A percentile compares a stretch with the other conserved stretches of the same genome.
These are phyloP conservation scores for Scedosporium minutisporum DNA, from an alignment of 2,329 filamentous ascomycete genomes.

Conservation along the genomic window DNA sequence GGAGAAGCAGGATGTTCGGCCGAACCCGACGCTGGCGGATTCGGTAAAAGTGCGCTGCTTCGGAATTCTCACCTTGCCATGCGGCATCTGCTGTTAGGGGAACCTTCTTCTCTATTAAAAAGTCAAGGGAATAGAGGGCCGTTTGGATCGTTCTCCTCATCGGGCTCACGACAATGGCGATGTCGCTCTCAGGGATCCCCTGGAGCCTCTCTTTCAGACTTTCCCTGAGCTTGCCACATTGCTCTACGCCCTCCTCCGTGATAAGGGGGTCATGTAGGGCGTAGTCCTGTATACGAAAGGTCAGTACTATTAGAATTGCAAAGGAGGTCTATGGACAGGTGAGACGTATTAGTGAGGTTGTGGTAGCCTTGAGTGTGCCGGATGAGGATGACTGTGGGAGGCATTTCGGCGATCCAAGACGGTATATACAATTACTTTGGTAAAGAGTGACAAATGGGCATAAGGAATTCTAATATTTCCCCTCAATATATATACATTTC, in stretches of 20 bases:
- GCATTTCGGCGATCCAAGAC: constrained; percentile 51
- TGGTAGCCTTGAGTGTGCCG: constrained; percentile 73
- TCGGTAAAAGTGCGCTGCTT: background rate
- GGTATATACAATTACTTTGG: constrained; percentile 40
- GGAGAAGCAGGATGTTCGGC: too few relatives aligned
- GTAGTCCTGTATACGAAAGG: constrained; percentile 33
- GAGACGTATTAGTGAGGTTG: constrained; percentile 40
- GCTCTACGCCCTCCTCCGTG: constrained; percentile 36
- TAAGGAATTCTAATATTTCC: too few relatives aligned
- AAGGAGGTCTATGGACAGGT: background rate
- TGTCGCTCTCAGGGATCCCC: constrained; percentile 19
- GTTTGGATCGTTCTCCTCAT: constrained; percentile 60
- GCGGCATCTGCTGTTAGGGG: constrained; percentile 47
- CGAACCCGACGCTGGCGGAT: background rate
- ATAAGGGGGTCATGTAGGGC: constrained; percentile 40
- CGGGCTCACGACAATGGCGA: constrained; percentile 51
- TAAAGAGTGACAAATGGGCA: too few relatives aligned
- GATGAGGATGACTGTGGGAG: constrained; percentile 64
- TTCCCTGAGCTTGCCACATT: constrained; percentile 35
- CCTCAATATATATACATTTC: too few relatives aligned
- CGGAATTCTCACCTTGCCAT: constrained; percentile 49
- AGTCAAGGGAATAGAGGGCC: constrained; percentile 45
- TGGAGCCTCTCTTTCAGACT: constrained; percentile 30
- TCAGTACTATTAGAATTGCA: constrained; percentile 7
- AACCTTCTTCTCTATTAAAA: constrained; percentile 44